phyloP scores from a whole-genome alignment of 768 basidiomycete genomes.

The Lactifluus echinatus region DNA sequence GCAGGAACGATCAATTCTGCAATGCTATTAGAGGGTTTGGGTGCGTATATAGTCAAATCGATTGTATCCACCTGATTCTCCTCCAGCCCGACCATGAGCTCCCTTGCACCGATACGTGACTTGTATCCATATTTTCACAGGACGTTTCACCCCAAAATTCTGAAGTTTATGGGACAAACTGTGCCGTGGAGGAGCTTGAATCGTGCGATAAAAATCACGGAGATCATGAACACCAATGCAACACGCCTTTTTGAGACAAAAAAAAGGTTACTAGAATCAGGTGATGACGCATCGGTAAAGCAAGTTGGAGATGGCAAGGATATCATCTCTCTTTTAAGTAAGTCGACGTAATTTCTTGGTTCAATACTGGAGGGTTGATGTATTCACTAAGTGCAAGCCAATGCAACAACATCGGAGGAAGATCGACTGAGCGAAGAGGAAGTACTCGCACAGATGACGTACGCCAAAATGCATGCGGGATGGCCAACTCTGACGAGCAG shows the following conservation, averaged over 20 bases:
- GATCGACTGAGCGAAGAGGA: slow-evolving; percentile 32
- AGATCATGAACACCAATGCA: neutral
- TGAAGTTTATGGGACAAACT: slow-evolving; percentile 28
- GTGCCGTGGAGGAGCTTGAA: slow-evolving; percentile 30
- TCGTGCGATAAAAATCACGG: slow-evolving; percentile 22
- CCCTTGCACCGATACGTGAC: neutral
- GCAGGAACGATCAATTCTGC: slow-evolving; percentile 16
- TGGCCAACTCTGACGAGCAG: neutral
- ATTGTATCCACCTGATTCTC: neutral
- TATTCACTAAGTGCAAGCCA: slow-evolving; percentile 30
- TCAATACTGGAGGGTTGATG: neutral
- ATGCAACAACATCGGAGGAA: slow-evolving; percentile 27
- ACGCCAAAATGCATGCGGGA: neutral
- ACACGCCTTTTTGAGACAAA: slow-evolving; percentile 26
- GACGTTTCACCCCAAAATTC: slow-evolving; percentile 24
- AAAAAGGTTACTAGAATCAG: slow-evolving; percentile 28
- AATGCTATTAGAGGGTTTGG: slow-evolving; percentile 18
- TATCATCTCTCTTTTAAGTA: slow-evolving; percentile 39
- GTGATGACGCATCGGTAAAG: slow-evolving; percentile 28
- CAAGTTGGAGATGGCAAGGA: slow-evolving; percentile 36
- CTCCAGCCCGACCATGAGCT: slow-evolving; percentile 10
- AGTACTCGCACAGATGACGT: slow-evolving; percentile 27
- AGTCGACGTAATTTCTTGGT: slow-evolving; percentile 13
- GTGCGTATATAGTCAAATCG: neutral
- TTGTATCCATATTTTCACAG: slow-evolving; percentile 14